Conservation (phyloP, 345 rosid species). For the Aquilaria malaccensis region DNA sequence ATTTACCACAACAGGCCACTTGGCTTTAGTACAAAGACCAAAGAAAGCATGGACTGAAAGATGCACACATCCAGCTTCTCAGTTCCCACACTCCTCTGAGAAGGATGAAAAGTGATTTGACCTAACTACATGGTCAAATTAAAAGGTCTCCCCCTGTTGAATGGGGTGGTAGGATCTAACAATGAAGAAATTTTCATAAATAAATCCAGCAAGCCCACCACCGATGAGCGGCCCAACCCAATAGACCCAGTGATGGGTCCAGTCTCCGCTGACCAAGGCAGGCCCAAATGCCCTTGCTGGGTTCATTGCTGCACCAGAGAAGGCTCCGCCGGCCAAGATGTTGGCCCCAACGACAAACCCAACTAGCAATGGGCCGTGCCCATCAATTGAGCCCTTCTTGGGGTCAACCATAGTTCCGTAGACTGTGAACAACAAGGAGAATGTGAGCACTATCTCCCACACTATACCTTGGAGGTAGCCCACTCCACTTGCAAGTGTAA, state of each 20-base stretch:
- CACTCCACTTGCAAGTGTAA: conserved; percentile 63
- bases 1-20: too few species aligned
- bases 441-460: conserved; percentile 77
- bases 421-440: conserved; percentile 76
- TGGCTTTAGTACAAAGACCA: too few species aligned
- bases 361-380: conserved; percentile 59
- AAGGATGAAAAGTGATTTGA: too few species aligned
- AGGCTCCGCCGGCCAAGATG: conserved; percentile 71
- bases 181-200: conserved; percentile 66
- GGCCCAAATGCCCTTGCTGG: conserved; percentile 95
- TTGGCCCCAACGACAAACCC: conserved; percentile 84
- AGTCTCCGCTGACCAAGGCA: conserved; percentile 64
- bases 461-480: conserved; percentile 54
- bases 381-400: conserved; percentile 67
- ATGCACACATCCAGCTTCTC: too few species aligned
- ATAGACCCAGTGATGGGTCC: conserved; percentile 93
- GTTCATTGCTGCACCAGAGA: conserved; percentile 96
- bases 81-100: too few species aligned
- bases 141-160: conserved; percentile 24
- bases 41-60: too few species aligned
- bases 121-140: background rate
- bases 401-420: conserved; percentile 91
- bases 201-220: conserved; percentile 69
- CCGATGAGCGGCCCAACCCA: conserved; percentile 90
- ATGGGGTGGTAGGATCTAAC: conserved; percentile 33